Evolutionary conservation across 306 rosid species (phyloP), one percentile per base, ranked within the genome.

Genomic region (Lathyrus aphaca): DNA sequence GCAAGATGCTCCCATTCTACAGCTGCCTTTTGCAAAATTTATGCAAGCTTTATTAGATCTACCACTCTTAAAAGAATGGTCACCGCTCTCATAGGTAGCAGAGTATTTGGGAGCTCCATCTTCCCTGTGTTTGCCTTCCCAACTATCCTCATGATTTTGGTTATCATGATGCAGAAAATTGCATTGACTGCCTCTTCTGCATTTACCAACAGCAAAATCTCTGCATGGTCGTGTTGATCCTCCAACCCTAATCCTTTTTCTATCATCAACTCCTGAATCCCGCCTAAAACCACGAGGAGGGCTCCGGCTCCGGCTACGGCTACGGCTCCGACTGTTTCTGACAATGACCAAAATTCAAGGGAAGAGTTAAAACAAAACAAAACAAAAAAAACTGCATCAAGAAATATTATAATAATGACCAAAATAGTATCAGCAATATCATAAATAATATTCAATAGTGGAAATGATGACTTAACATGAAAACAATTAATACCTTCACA

Each of bases 181-280:
- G 74, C 98, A 90, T 63, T 70, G 84, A 66, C 76, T 80, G 43
- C 96, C 98, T 84, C 95, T 82, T 78, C 99, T 86, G 82, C 99
- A 94, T 80, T 86, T 91, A 45, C 97, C 99, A 73, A 83, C 79
- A 30, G 74, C 55, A 77, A 89, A 94, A 76, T 94, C 97, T 84
- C 86, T 84, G 81, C 99, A 91, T 43, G 82, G 55, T 67, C 83
- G 97, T 39, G 74, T 61, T 3, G 87, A 81, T 30, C 79, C 78
- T 65, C 91, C 91, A 21, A 84, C 59, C 76, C 96, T 83, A 75
- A 74, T 82, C 78, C 88, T 87, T 60, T 74, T 87, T 83, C 91
- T 91, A 76, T 86, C 96, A 69, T 75, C 75, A 48, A 71, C 66
- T 71, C 83, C 89, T 11, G 95, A 80, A 66, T 91, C 99, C 79